These are phyloP conservation scores for Isoetes taiwanensis DNA, from an alignment of 75 land plant genomes.

Conservation along the genomic window DNA sequence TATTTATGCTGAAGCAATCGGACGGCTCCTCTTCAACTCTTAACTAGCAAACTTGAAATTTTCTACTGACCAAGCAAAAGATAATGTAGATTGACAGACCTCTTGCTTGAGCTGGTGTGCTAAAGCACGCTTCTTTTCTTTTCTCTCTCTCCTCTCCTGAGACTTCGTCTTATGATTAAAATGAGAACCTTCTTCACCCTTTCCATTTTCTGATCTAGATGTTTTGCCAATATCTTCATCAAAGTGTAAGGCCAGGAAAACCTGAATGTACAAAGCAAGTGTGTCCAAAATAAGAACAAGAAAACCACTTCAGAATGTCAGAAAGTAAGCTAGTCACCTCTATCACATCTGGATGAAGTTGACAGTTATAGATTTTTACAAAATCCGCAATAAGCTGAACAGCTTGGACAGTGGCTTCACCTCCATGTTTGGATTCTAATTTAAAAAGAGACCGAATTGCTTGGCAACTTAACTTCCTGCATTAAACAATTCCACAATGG, in stretches of 20 bases:
- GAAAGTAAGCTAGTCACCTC: constrained; percentile 33
- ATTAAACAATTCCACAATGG: constrained; percentile 10
- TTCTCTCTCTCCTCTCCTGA: constrained; percentile 42
- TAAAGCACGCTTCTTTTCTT: constrained; percentile 41
- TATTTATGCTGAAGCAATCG: too few species aligned
- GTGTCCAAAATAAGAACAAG: neutral
- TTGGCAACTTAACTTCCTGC: constrained; percentile 53
- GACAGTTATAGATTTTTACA: constrained; percentile 57
- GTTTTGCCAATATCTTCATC: constrained; percentile 68
- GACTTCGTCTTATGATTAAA: constrained; percentile 25
- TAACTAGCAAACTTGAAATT: too few species aligned
- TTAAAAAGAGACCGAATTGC: constrained; percentile 61
- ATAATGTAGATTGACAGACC: too few species aligned
- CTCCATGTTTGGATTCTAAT: constrained; percentile 87
- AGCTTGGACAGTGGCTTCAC: constrained; percentile 90
- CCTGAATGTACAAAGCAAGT: constrained; percentile 29
- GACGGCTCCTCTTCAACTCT: too few species aligned
- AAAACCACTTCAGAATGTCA: too few species aligned
- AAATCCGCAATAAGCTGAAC: constrained; percentile 73
- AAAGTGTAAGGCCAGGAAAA: constrained; percentile 54
- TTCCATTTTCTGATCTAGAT: constrained; percentile 11
- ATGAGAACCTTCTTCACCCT: constrained; percentile 14
- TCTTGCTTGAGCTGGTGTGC: constrained; percentile 55
- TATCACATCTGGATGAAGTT: constrained; percentile 66
- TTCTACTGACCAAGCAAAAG: too few species aligned